Base-by-base conservation (phyloP, 1,284 basidiomycete species). In the Pseudozyma thailandica region DNA sequence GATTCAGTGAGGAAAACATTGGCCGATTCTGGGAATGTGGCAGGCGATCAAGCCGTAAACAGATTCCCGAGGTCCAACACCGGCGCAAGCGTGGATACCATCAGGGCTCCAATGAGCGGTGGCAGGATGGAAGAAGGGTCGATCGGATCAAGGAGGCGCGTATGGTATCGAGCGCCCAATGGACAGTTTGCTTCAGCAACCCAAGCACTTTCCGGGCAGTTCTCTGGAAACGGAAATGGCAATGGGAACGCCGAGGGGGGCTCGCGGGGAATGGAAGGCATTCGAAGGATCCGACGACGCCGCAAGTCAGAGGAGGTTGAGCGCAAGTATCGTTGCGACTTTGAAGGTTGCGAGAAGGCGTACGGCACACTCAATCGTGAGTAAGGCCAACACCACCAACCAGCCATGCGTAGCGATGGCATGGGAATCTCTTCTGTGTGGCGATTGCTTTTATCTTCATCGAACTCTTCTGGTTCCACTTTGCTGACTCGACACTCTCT, bases 361-460 rank as follows among this genome's bases (percentile, higher is more conserved):
- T 93, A 93, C 77, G 92, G 92, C 15, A 93, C 92, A 4, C 86
- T 94, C 33, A 94, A 94, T 82, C 92, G 71, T 73, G 33, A 48
- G 63, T 72, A 4, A 25, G 9, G 43, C 7, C 16, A 7, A 18
- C 23, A 13, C 3, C 7, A 12, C 1, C 12, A 25, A 31, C 7
- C 18, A 10, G 28, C 1, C 27, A 57, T 50, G 51, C 43, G 23
- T 64, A 41, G 30, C 61, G 54, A 60, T 43, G 43, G 37, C 25
- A 1, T 4, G 28, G 1, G 25, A 26, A 31, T 20, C 15, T n/a
- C 28, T 21, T 12, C 28, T 8, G n/a, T 12, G 38, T 31, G 43
- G 54, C 12, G 3, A 5, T 15, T 35, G 18, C 20, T 4, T 8
- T 48, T 7, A 16, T n/a, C 10, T 38, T 27, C 5, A 23, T 28